Evolutionary conservation across 2,329 filamentous ascomycete genomes (phyloP), one percentile per base, ranked within the genome.

Genomic region (Diaporthe citriasiana): DNA sequence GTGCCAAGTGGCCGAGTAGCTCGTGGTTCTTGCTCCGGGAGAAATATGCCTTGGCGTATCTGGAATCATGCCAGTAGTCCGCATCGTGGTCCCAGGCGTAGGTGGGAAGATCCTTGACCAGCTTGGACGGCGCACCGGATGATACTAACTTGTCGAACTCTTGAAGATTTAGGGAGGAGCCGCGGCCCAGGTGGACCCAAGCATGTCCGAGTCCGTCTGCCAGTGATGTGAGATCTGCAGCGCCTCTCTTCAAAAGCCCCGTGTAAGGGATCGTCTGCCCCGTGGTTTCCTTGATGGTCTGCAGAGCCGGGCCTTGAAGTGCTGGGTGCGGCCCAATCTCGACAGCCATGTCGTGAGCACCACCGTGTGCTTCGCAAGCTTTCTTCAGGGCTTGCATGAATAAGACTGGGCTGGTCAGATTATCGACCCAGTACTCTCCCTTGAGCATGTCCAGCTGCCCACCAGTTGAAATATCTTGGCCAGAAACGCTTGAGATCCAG

Each of bases 261-360:
- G 75, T 69, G 25, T 81, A 82, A 0, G 81, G 76, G 0, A 79
- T 30, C 1, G 55, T 4, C 6, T 76, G 73, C 12, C 57, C 57
- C 4, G 74, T 60, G 3, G 71, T 70, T 1, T 75, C 71, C 27
- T 27, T 63, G 19, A 19, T 78, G 76, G 78, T 83, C 63, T 85
- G 81, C 5, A 77, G 79, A 0, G 82, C 75, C 0, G 85, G 85
- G 0, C 82, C 83, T 68, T 83, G 82, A 0, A 87, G 80, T 0
- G 85, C 84, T 0, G 85, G 81, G 65, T 83, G 81, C 5, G 82
- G 80, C 0, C 82, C 82, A 9, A 83, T 45, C 63, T 83, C 81
- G 15, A 83, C n/a, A 0, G 77, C 72, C 4, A 79, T 33, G 25
- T 70, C 50, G 66, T 0, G 30, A 8, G 59, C 25, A 8, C 59